Evolutionary conservation across 768 basidiomycete species (phyloP).

Genomic region (Megacollybia marginata): DNA sequence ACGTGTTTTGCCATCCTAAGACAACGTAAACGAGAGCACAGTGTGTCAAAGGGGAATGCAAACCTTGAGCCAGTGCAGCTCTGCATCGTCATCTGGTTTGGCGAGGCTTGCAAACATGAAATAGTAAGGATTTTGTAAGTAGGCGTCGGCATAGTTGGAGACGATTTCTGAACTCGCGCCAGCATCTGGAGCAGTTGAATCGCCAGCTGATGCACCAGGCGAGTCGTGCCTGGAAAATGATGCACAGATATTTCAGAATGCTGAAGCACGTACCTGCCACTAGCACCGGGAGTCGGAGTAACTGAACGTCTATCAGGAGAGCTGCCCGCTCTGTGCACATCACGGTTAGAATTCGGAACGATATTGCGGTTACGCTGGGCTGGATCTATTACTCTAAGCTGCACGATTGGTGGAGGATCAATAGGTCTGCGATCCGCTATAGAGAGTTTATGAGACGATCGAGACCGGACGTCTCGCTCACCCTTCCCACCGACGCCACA

Average conservation of each 20-base stretch:
- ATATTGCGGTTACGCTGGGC: neutral
- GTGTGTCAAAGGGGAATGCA: conserved; percentile 3
- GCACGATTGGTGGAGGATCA: conserved; percentile 96
- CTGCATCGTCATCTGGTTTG: conserved; percentile 82
- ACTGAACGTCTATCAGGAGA: neutral
- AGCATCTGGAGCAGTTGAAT: neutral
- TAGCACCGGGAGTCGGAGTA: neutral
- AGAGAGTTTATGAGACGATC: conserved; percentile 1
- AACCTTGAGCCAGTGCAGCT: conserved; percentile 82
- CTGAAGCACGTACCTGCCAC: no score
- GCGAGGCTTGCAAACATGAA: conserved; percentile 93
- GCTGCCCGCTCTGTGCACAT: neutral
- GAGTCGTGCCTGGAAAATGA: neutral
- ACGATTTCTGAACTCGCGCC: neutral
- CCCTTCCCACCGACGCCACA: conserved; percentile 83
- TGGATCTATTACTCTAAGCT: conserved; percentile 74
- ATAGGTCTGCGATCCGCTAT: conserved; percentile 91
- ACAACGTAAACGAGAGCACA: conserved; percentile 1
- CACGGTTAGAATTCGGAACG: neutral
- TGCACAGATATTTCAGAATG: no score
- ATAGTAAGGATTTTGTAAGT: conserved; percentile 88
- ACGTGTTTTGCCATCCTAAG: conserved; percentile 79
- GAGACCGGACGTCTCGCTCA: conserved; percentile 16
- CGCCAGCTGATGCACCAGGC: neutral
- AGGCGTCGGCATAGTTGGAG: conserved; percentile 44